A percentile compares a stretch with the other conserved stretches of the same genome.
Evolutionary conservation across 2,329 filamentous ascomycete species (phyloP).

Genomic region (Macrophomina phaseolina): DNA sequence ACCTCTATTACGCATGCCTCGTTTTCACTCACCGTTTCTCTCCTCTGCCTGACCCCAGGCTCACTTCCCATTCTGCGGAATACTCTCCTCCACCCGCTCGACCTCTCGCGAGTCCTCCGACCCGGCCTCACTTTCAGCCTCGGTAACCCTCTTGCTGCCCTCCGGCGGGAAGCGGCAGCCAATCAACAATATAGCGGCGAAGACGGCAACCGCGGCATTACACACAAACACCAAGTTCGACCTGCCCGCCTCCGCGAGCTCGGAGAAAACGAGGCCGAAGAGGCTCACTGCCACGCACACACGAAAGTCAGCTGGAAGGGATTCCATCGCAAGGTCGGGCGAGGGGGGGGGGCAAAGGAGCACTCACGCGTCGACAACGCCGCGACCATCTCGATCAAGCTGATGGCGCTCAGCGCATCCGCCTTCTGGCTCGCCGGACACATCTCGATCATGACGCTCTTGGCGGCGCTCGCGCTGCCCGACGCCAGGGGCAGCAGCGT

Average conservation of each 20-base stretch:
- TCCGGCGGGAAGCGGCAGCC: constrained; percentile 54
- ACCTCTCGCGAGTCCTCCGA: not conserved
- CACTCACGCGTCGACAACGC: constrained; percentile 59
- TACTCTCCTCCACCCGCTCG: not conserved
- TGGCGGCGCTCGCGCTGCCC: constrained; percentile 71
- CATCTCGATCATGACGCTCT: constrained; percentile 76
- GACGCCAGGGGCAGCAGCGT: constrained; percentile 71
- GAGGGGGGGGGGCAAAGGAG: no score
- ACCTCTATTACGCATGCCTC: no score
- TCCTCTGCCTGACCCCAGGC: not conserved
- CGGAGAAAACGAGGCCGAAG: constrained; percentile 71
- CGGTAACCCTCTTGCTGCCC: constrained; percentile 40
- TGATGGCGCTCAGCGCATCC: constrained; percentile 72
- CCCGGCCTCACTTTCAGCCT: not conserved
- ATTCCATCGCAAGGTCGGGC: no score
- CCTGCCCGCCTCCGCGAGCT: constrained; percentile 64
- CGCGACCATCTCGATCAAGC: constrained; percentile 72
- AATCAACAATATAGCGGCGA: constrained; percentile 55
- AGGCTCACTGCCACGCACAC: constrained; percentile 54
- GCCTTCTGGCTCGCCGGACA: constrained; percentile 65
- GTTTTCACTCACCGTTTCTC: no score
- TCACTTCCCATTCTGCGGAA: not conserved
- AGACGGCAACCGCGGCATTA: constrained; percentile 66
- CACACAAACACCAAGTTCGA: constrained; percentile 69
- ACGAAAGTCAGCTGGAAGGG: not conserved